Evolutionary conservation across 2,329 filamentous ascomycete species (phyloP), one percentile per base, ranked within the genome.

Genomic region (Fulvia fulva): DNA sequence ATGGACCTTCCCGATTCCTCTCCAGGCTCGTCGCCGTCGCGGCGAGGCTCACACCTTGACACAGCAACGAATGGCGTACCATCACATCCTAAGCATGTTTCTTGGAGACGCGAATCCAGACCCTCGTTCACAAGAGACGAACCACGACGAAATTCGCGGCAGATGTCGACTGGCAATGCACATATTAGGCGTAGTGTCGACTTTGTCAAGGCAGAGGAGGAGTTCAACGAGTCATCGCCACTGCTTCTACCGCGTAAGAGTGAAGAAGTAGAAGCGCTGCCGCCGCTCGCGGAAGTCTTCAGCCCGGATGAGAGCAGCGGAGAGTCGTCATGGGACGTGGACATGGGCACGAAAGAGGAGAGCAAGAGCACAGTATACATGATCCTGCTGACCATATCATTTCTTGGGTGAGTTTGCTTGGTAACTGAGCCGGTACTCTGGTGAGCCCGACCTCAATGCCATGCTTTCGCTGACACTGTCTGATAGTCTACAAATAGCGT

Each of bases 281-380:
- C 66, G 9, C 46, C 53, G 19, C 41, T 64, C 21, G 43, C 53
- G 1, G 56, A 46, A 26, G 53, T 64, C 47, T 52, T 60, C 26
- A 65, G 63, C 55, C 62, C 63, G 2, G 68, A 73, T 44, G 72
- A 77, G 47, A 73, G 74, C 21, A 71, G 77, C 5, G 51, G 37
- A 23, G 77, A 81, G 61, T 74, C 76, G 16, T 78, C 91, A n/a
- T 67, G 65, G 65, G 49, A 59, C 56, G 55, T 49, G 7, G 61
- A 67, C 80, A 83, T 60, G 87, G 51, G 52, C 49, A 53, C 52
- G 30, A 56, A 57, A n/a, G 59, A 67, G n/a, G 56, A 61, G 26
- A 88, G 23, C 53, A 96, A 92, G 80, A 92, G 89, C 73, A 78
- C 87, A 47, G 91, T 87, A 86, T 96, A 96, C 74, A 80, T 97